phyloP scores from a whole-genome alignment of 176 grass and related monocot genomes.

The Carex kokanica region DNA sequence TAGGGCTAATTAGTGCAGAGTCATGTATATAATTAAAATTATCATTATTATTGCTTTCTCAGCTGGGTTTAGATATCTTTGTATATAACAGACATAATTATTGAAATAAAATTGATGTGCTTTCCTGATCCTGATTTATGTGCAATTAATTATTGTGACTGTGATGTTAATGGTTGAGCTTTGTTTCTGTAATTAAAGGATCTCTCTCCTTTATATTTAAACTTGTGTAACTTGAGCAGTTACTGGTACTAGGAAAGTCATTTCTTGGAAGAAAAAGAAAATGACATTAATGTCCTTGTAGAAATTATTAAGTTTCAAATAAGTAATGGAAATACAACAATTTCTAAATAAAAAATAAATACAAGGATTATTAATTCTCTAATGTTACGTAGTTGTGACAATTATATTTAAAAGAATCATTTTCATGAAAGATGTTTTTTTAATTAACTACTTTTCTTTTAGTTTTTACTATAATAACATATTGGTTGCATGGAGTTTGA shows the following conservation, averaged over 20 bases:
- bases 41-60: constrained; percentile 26
- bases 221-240: background rate
- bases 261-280: background rate
- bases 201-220: background rate
- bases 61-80: constrained; percentile 9
- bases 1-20: constrained; percentile 11
- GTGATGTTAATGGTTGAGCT: background rate
- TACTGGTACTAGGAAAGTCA: background rate
- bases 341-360: background rate
- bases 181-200: background rate
- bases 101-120: constrained; percentile 28
- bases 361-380: background rate
- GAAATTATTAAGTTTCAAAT: no score
- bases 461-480: background rate
- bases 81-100: constrained; percentile 29
- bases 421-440: background rate
- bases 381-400: background rate
- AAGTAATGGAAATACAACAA: no score
- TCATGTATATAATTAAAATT: constrained; percentile 8
- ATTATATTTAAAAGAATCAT: background rate
- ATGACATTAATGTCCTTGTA: no score
- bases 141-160: background rate
- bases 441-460: background rate
- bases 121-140: background rate
- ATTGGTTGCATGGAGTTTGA: background rate